Evolutionary conservation across 768 basidiomycete species (phyloP).

Genomic region (Tulasnella sp.): DNA sequence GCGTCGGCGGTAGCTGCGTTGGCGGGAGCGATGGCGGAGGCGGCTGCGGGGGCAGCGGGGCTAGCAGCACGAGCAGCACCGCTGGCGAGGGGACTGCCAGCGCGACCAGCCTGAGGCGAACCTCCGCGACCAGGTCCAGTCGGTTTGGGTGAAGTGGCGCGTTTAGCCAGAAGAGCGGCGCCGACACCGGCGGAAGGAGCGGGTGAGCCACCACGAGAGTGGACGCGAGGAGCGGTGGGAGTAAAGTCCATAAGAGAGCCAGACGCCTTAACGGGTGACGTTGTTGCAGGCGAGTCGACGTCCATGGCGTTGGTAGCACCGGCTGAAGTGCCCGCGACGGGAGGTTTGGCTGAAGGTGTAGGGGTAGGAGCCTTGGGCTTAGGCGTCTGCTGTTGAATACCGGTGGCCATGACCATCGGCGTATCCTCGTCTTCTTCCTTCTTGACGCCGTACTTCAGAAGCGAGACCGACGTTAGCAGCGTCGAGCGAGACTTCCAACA

Average conservation of each 20-base stretch:
- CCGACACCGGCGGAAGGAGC: constrained; percentile 45
- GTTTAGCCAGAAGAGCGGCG: constrained; percentile 68
- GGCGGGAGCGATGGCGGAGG: constrained; percentile 45
- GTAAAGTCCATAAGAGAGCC: constrained; percentile 36
- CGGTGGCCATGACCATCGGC: constrained; percentile 34
- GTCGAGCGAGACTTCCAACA: constrained; percentile 15
- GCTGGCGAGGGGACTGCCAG: constrained; percentile 54
- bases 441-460: constrained; percentile 60
- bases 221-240: constrained; percentile 36
- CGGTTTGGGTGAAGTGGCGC: constrained; percentile 76
- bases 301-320: constrained; percentile 43
- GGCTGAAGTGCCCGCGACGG: constrained; percentile 42
- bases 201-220: constrained; percentile 61
- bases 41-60: constrained; percentile 37
- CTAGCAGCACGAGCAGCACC: constrained; percentile 40
- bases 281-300: constrained; percentile 50
- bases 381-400: constrained; percentile 25
- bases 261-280: constrained; percentile 37
- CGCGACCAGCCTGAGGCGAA: constrained; percentile 35
- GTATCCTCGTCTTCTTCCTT: constrained; percentile 58
- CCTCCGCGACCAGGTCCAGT: constrained; percentile 45
- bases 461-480: constrained; percentile 22
- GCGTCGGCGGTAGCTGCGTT: constrained; percentile 42
- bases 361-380: constrained; percentile 38
- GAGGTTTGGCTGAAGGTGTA: constrained; percentile 44